Evolutionary conservation across 139 green algal genomes (phyloP), one percentile per base, ranked within the genome.

Genomic region (Asterochloris sp.): DNA sequence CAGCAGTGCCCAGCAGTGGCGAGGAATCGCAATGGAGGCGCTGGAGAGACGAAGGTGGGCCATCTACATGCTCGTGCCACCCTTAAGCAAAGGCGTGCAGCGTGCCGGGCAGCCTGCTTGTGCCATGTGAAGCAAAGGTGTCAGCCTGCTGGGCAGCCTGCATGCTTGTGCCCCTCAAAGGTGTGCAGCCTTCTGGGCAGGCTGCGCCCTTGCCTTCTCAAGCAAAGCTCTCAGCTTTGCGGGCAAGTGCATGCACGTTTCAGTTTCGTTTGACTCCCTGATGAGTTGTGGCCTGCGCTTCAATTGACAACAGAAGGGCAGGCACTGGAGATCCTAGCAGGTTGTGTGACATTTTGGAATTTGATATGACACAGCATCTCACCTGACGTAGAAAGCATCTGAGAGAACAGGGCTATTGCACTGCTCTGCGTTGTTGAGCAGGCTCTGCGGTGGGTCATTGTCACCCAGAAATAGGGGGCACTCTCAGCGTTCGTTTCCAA

Each of bases 1-100:
- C 82, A 82, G 76, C 68, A 74, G 24, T 16, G 82, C 76, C 16
- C 28, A 12, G 24, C 76, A 82, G 26, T 85, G 82, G 82, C 71
- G 64, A 19, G 67, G 76, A 23, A 61, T 85, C 12, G 82, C 82
- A 0, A 54, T 71, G 19, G 68, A 78, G 17, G 61, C 76, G 16
- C 76, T 85, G 68, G 17, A 66, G 24, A 27, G 61, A 17, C 68
- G 77, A 74, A 61, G 68, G 76, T 80, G 24, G 68, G 76, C 74
- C 24, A 24, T 24, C 24, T 23, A 10, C 67, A 27, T 54, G 38
- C 38, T 54, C 38, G 38, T 54, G 38, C 38, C 38, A 54, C 6
- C 6, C 38, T 54, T 54, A 6, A 54, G 38, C 38, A 54, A 54
- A 54, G 38, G 38, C 38, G 6, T 54, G 38, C 13, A 21, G 67